Evolutionary conservation across 768 basidiomycete genomes (phyloP).

Genomic region (Suillus paluster): DNA sequence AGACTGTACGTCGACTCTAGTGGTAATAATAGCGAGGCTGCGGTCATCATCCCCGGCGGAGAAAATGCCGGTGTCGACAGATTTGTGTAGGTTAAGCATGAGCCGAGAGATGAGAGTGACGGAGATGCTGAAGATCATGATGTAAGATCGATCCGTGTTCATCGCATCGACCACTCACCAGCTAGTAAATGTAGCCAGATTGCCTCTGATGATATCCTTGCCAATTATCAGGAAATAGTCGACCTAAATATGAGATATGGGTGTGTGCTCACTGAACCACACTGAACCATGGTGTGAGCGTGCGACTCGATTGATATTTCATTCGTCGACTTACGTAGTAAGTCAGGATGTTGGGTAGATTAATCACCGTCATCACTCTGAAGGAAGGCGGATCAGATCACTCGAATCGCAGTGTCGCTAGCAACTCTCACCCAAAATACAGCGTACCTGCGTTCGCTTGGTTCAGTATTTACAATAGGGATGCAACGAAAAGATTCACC

Average conservation of each 20-base stretch:
- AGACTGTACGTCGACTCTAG: not conserved
- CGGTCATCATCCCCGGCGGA: not conserved
- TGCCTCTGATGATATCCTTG: constrained; percentile 36
- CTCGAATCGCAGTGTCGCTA: constrained; percentile 19
- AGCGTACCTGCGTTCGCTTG: constrained; percentile 47
- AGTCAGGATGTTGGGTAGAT: constrained; percentile 51
- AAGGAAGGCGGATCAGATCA: not conserved
- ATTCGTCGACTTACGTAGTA: constrained; percentile 35
- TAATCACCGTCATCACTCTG: constrained; percentile 57
- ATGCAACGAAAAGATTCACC: constrained; percentile 38
- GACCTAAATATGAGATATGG: not conserved
- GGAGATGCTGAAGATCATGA: constrained; percentile 43
- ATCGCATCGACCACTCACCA: constrained; percentile 35
- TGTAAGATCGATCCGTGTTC: not conserved
- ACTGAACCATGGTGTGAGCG: not conserved
- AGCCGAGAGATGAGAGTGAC: constrained; percentile 59
- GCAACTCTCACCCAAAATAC: constrained; percentile 55
- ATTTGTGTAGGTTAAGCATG: constrained; percentile 57
- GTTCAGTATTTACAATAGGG: not conserved
- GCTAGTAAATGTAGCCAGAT: constrained; percentile 54
- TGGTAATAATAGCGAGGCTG: not conserved
- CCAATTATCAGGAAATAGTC: not conserved
- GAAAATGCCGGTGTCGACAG: constrained; percentile 24
- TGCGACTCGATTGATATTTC: not conserved
- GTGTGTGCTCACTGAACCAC: not conserved